phyloP scores from a whole-genome alignment of 2,329 filamentous ascomycete genomes.

The Curvularia verruculosa region DNA sequence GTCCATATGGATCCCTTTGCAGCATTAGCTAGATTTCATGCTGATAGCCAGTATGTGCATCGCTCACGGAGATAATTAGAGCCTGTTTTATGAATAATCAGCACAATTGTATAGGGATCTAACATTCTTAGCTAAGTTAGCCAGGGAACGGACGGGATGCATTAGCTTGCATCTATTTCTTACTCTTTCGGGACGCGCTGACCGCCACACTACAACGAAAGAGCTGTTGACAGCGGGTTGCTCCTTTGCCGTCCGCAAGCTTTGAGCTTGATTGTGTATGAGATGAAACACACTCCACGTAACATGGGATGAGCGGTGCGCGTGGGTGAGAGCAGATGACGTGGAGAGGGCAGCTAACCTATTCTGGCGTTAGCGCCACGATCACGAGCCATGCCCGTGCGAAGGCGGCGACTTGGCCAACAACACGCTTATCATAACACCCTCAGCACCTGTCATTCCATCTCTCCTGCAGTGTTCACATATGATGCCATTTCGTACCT shows the following conservation, averaged over 20 bases:
- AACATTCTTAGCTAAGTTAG: not conserved
- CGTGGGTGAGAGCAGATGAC: slow-evolving; percentile 15
- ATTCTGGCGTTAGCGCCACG: slow-evolving; percentile 6
- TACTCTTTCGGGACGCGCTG: slow-evolving; percentile 1
- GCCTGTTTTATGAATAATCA: not conserved
- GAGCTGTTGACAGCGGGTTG: not conserved
- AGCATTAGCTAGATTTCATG: not conserved
- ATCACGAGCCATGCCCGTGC: slow-evolving; percentile 26
- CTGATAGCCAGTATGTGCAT: not conserved
- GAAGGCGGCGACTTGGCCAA: slow-evolving; percentile 28
- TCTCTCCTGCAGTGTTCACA: slow-evolving; percentile 23
- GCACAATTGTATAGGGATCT: not conserved
- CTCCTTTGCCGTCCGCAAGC: not conserved
- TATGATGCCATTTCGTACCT: slow-evolving; percentile 26
- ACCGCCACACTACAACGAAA: not conserved
- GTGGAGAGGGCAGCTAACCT: slow-evolving; percentile 4
- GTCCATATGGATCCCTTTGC: not conserved
- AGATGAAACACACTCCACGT: not conserved
- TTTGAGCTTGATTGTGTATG: not conserved
- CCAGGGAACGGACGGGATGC: not conserved
- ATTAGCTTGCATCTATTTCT: slow-evolving; percentile 7
- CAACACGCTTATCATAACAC: slow-evolving; percentile 22
- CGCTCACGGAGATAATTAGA: not conserved
- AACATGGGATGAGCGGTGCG: slow-evolving; percentile 11
- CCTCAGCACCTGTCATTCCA: slow-evolving; percentile 14